These are phyloP conservation scores for Bremia lactucae DNA, from an alignment of 352 stramenopile species.

Conservation along the genomic window DNA sequence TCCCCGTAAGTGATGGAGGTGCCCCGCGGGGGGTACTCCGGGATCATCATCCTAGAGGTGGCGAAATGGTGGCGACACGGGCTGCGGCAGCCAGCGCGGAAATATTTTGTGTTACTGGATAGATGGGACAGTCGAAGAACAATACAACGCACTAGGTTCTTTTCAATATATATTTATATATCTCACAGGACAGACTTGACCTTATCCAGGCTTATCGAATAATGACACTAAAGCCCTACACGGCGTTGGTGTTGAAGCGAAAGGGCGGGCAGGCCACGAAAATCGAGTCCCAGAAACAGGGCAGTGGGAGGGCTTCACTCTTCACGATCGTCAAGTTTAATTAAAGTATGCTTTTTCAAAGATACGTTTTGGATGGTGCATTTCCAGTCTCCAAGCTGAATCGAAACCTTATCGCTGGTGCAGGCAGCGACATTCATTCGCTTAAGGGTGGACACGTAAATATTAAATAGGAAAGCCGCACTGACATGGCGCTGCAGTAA, in stretches of 20 bases:
- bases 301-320: slow-evolving; percentile 1
- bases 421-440: not conserved
- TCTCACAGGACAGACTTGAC: slow-evolving; percentile 5
- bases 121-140: slow-evolving; percentile 15
- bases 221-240: slow-evolving; percentile 12
- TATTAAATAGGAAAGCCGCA: slow-evolving; percentile 14
- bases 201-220: slow-evolving; percentile 7
- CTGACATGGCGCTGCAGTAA: not conserved
- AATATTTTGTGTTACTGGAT: no score
- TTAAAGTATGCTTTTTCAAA: slow-evolving; percentile 12
- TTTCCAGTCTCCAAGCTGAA: slow-evolving; percentile 10
- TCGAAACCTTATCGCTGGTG: not conserved
- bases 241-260: slow-evolving; percentile 12
- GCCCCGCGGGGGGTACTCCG: slow-evolving; percentile 30
- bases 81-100: not conserved
- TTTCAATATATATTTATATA: not conserved
- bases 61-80: slow-evolving; percentile 13
- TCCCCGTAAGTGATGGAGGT: slow-evolving; percentile 26
- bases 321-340: slow-evolving; percentile 1
- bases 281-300: slow-evolving; percentile 11
- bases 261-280: slow-evolving; percentile 16
- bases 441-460: no score
- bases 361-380: slow-evolving; percentile 19
- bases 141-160: slow-evolving; percentile 17
- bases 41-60: slow-evolving; percentile 27